Conservation (phyloP, 2,329 filamentous ascomycete genomes). For the Hypoxylon sp. region DNA sequence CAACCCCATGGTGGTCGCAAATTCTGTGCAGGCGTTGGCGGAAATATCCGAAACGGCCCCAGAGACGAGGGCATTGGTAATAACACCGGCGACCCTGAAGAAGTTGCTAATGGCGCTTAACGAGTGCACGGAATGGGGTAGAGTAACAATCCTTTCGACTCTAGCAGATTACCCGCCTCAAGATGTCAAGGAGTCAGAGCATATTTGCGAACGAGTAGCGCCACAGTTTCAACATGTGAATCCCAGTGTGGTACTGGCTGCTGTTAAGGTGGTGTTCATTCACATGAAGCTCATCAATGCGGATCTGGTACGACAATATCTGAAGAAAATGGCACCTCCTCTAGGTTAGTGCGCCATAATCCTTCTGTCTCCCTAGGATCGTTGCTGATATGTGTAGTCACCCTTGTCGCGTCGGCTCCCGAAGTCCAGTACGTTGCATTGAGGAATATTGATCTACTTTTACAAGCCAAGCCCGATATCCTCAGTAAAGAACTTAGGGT, state of each 20-base stretch:
- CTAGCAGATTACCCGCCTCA: slow-evolving; percentile 87
- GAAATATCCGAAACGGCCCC: slow-evolving; percentile 93
- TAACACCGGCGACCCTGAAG: slow-evolving; percentile 87
- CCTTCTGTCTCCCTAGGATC: slow-evolving; percentile 10
- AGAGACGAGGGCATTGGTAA: slow-evolving; percentile 87
- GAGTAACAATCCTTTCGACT: slow-evolving; percentile 92
- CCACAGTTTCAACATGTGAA: slow-evolving; percentile 99
- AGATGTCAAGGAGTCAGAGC: slow-evolving; percentile 97
- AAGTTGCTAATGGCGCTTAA: slow-evolving; percentile 97
- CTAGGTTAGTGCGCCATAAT: slow-evolving; percentile 72
- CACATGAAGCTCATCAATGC: slow-evolving; percentile 90
- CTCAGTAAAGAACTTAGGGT: slow-evolving; percentile 97
- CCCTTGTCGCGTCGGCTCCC: slow-evolving; percentile 92
- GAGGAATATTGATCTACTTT: slow-evolving; percentile 93
- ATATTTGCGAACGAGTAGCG: slow-evolving; percentile 95
- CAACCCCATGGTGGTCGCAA: slow-evolving; percentile 99
- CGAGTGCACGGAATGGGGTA: slow-evolving; percentile 98
- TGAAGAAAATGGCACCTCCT: slow-evolving; percentile 99
- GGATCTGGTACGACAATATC: slow-evolving; percentile 85
- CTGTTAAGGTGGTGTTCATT: slow-evolving; percentile 96
- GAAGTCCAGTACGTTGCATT: slow-evolving; percentile 99
- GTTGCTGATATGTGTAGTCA: slow-evolving; percentile 72
- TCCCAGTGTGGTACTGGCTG: slow-evolving; percentile 95
- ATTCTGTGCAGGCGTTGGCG: slow-evolving; percentile 92
- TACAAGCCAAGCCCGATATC: slow-evolving; percentile 97